These are phyloP conservation scores for Moesziomyces parantarcticus DNA, from an alignment of 1,284 basidiomycete genomes.

Conservation along the genomic window DNA sequence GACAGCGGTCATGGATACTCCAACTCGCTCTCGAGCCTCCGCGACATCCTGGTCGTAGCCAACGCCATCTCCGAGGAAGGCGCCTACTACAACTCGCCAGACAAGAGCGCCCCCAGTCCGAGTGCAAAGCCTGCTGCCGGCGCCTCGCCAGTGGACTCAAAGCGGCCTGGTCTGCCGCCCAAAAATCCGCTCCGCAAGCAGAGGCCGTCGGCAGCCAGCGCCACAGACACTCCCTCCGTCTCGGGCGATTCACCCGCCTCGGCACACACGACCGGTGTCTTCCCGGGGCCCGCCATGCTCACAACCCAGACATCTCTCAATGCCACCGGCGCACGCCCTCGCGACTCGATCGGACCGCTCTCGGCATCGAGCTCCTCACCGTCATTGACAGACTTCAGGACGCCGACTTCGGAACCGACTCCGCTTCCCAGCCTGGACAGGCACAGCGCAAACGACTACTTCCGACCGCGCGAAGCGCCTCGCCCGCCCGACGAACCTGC, in stretches of 20 bases:
- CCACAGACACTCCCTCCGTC: conserved; percentile 13
- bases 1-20: conserved; percentile 28
- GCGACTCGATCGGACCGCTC: conserved; percentile 6
- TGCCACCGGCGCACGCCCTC: neutral
- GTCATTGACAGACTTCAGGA: conserved; percentile 20
- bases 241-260: conserved; percentile 29
- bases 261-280: conserved; percentile 12
- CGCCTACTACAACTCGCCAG: conserved; percentile 31
- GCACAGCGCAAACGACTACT: conserved; percentile 19
- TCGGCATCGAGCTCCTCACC: conserved; percentile 23
- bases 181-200: conserved; percentile 49
- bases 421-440: conserved; percentile 12
- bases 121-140: neutral
- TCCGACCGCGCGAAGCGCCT: conserved; percentile 11
- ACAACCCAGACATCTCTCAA: conserved; percentile 3
- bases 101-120: conserved; percentile 10
- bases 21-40: conserved; percentile 31
- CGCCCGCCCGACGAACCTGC: conserved; percentile 4
- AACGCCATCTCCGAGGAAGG: conserved; percentile 37
- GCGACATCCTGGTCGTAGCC: conserved; percentile 34
- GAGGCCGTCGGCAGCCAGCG: conserved; percentile 27
- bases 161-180: conserved; percentile 38
- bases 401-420: conserved; percentile 12
- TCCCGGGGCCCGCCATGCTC: conserved; percentile 15
- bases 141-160: conserved; percentile 10